Base-by-base conservation (phyloP, 2,329 filamentous ascomycete species). In the Grosmannia clavigera region DNA sequence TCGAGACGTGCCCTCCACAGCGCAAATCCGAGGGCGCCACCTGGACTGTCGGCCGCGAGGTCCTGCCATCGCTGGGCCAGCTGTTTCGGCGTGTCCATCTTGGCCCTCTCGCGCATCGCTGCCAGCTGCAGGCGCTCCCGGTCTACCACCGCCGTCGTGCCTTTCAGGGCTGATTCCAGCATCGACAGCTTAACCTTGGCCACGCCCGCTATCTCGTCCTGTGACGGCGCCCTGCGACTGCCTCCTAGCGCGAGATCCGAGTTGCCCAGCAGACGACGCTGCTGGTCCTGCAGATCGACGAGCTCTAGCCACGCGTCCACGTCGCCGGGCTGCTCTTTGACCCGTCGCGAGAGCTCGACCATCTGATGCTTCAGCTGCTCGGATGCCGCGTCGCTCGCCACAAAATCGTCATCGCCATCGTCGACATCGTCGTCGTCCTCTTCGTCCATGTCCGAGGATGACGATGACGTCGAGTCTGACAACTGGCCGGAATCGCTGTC, bases 171-270 rank as follows among this genome's bases (percentile, higher is more conserved):
- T 62, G 90, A 85, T 64, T 92, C 84, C 62, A 92, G 88, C 62
- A 95, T 82, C 2, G 86, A 84, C 2, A 95, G 74, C 65, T 90
- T 92, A 60, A 96, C 83, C 64, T 94, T 87, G 3, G 90, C 85
- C 59, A 89, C 82, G 63, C 86, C 86, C 63, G 79, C 80, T 57
- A 76, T 75, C 67, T 94, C 87, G 3, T 84, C 81, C 33, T 76
- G 74, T 0, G 82, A 84, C 29, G 77, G 74, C 35, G 68, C 76
- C 19, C 16, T 40, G 16, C 1, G 31, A 3, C 27, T 48, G 46
- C 19, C 46, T 12, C 19, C 46, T 5, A n/a, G 9, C 16, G 25
- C 50, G 25, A 29, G 27, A 12, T 31, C 72, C 27, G 77, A 73
- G 31, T 76, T 76, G 5, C 58, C 62, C 2, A 65, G 56, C 9